Evolutionary conservation across 192 early-diverging fungal species (phyloP), one percentile per base, ranked within the genome.

Genomic region (Linderina pennispora): DNA sequence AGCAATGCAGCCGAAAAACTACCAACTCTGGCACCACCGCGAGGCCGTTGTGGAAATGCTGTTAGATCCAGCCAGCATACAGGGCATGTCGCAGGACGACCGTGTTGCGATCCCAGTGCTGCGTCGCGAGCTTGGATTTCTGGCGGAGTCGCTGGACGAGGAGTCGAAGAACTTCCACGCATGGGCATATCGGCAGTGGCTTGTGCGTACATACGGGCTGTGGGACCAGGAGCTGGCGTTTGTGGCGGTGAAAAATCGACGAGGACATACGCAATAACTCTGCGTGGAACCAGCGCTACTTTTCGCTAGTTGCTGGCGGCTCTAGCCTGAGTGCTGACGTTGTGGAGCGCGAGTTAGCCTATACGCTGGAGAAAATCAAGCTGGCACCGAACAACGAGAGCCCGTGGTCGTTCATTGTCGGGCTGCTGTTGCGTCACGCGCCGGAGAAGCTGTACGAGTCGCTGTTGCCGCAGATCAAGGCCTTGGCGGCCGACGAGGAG

Each of bases 141-240:
- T 95, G 32, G 77, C 82, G 24, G 23, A 43, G 1, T 62, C 87
- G 15, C 58, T 99, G 19, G 79, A 74, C 19, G 65, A 75, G 7
- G 97, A 98, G 37, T 78, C 89, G 16, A 99, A 99, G 62, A 99
- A 99, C 65, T 99, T 98, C 59, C 97, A 99, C 66, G 90, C 89
- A 0, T 99, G 97, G 97, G 80, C 85, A 1, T 97, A 99, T 60
- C 81, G 94, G 32, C 95, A 99, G 65, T 97, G 93, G 92, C 73
- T 97, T 15, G 75, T 96, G 5, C 59, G 45, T 15, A 66, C 62
- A 16, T 97, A 90, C 53, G 66, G 75, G 17, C 43, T 81, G 3
- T 99, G 92, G 92, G 65, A 81, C 23, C 63, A 73, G 17, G 95
- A 99, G 62, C 51, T 92, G 20, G 40, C 23, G 8, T 93, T 87